Evolutionary conservation across 1,284 basidiomycete species (phyloP).

Genomic region (Meripilus lineatus): DNA sequence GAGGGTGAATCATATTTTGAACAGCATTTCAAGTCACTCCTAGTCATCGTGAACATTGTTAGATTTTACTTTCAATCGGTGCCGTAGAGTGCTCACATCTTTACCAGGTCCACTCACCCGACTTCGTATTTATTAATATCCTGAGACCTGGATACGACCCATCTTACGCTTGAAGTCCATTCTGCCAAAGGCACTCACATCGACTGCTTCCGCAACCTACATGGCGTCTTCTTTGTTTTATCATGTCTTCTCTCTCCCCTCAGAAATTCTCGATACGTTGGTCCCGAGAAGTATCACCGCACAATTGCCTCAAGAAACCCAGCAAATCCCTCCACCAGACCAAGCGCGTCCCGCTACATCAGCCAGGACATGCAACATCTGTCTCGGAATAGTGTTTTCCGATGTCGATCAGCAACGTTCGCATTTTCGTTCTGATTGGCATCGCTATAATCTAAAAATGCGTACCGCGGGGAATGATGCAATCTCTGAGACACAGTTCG

Average conservation of each 20-base stretch:
- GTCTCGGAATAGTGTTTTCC: conserved; percentile 64
- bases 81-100: too few relatives aligned
- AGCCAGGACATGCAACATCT: conserved; percentile 70
- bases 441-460: conserved; percentile 93
- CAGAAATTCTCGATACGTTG: conserved; percentile 59
- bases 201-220: too few relatives aligned
- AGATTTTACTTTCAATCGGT: too few relatives aligned
- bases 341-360: conserved; percentile 29
- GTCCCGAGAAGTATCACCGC: conserved; percentile 58
- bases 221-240: conserved; percentile 12
- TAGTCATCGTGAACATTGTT: too few relatives aligned
- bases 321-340: conserved; percentile 17
- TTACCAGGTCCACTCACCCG: too few relatives aligned
- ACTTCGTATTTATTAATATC: too few relatives aligned
- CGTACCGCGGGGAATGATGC: conserved; percentile 57
- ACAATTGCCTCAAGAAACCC: conserved; percentile 21
- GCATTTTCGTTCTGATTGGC: conserved; percentile 97
- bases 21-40: too few relatives aligned
- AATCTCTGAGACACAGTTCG: conserved; percentile 70
- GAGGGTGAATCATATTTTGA: too few relatives aligned
- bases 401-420: conserved; percentile 79
- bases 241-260: conserved; percentile 44
- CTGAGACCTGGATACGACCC: too few relatives aligned
- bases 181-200: too few relatives aligned
- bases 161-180: too few relatives aligned